Base-by-base conservation (phyloP, 768 basidiomycete genomes). In the Leccinellum rugosiceps region DNA sequence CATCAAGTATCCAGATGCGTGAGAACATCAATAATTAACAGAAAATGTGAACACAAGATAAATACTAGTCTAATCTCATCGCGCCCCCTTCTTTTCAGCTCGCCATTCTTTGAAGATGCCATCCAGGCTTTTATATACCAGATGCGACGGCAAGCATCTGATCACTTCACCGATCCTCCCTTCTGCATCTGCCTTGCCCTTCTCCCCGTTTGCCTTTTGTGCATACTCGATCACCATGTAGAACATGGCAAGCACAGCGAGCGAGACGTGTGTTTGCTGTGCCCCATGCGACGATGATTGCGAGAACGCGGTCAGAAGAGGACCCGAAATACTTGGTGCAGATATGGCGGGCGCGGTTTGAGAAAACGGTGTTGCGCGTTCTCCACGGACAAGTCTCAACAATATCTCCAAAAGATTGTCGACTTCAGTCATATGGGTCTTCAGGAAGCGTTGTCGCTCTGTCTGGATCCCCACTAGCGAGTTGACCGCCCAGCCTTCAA, bases 51-150 rank as follows among this genome's bases (percentile, higher is more conserved):
- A 56, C 19, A 53, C 23, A 44, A 19, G 15, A 38, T 21, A 30
- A 11, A 62, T 30, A 25, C 46, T 58, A 52, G 21, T 60, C 57
- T 55, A 65, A 26, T 50, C 32, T 68, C 56, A 73, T 71, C 75
- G 81, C 43, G 86, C 75, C 46, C 86, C 85, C 73, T 90, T 92
- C 77, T 90, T 92, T 64, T 90, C 88, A 53, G 85, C 85, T 67
- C 85, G 78, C 90, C 90, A 92, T 69, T 96, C 94, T 69, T 91
- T 92, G 76, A 94, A 98, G 65, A 98, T 90, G 30, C 91, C 90
- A 74, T 99, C 97, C 70, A 98, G 72, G 67, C 90, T 92, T 75
- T 92, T 92, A 76, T 92, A 90, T 59, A 95, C 81, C 63, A 96
- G 76, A 69, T 92, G 88, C 30, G 86, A 85, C 31, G 97, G 96